Evolutionary conservation across 2,329 filamentous ascomycete genomes (phyloP).

Genomic region (Emergomyces africanus): DNA sequence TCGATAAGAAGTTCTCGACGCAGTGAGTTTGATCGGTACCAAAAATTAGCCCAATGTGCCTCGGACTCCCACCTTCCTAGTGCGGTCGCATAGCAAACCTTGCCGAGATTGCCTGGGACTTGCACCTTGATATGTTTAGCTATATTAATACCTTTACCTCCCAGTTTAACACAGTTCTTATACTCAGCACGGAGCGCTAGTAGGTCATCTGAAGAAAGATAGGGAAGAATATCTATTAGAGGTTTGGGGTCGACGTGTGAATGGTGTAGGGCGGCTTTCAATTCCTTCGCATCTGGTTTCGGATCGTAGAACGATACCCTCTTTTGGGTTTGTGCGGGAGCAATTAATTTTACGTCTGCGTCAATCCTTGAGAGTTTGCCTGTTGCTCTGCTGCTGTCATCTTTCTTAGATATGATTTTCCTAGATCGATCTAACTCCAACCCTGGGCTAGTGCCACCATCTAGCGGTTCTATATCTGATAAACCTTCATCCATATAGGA

Average conservation of each 20-base stretch:
- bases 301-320: slow-evolving; percentile 72
- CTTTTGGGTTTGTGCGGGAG: slow-evolving; percentile 42
- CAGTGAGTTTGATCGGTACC: slow-evolving; percentile 80
- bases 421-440: slow-evolving; percentile 15
- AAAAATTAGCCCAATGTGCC: slow-evolving; percentile 96
- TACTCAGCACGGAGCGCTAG: slow-evolving; percentile 78
- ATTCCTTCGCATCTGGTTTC: slow-evolving; percentile 59
- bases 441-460: slow-evolving; percentile 11
- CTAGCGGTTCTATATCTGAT: slow-evolving; percentile 37
- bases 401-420: slow-evolving; percentile 12
- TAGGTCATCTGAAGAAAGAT: slow-evolving; percentile 74
- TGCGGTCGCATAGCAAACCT: slow-evolving; percentile 80
- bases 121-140: slow-evolving; percentile 39
- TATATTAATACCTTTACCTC: slow-evolving; percentile 36
- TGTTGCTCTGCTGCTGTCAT: background rate
- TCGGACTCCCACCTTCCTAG: slow-evolving; percentile 86
- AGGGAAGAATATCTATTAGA: slow-evolving; percentile 72
- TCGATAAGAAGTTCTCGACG: slow-evolving; percentile 86
- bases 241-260: slow-evolving; percentile 55
- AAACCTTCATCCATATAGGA: slow-evolving; percentile 44
- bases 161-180: slow-evolving; percentile 68
- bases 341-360: slow-evolving; percentile 23
- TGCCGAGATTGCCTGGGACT: slow-evolving; percentile 55
- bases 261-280: slow-evolving; percentile 62
- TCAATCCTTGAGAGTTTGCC: slow-evolving; percentile 12